These are phyloP conservation scores for Allium cepa DNA, from an alignment of 106 monocot species.

Conservation along the genomic window DNA sequence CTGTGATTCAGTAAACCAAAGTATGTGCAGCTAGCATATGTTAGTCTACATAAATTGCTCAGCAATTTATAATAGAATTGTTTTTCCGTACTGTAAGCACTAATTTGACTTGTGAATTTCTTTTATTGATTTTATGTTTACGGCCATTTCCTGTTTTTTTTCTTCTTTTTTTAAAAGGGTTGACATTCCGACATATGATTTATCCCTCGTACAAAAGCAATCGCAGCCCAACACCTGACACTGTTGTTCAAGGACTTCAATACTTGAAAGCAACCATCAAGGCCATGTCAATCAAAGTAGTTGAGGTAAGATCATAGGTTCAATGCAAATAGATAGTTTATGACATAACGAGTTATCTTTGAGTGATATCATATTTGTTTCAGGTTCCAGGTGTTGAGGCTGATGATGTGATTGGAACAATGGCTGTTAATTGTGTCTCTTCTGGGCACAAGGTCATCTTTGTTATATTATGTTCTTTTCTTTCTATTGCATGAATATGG, in stretches of 20 bases:
- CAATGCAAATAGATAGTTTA: not conserved
- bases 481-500: too few relatives aligned
- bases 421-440: slow-evolving; percentile 82
- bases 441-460: slow-evolving; percentile 73
- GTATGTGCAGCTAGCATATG: too few relatives aligned
- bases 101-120: too few relatives aligned
- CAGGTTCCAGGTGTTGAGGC: slow-evolving; percentile 99
- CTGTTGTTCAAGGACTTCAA: slow-evolving; percentile 87
- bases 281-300: slow-evolving; percentile 96
- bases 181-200: slow-evolving; percentile 80
- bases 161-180: slow-evolving; percentile 37
- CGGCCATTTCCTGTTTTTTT: too few relatives aligned
- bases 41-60: too few relatives aligned
- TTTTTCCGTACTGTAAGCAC: too few relatives aligned
- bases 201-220: slow-evolving; percentile 87
- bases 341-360: too few relatives aligned
- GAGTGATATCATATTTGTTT: not conserved
- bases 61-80: too few relatives aligned
- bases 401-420: slow-evolving; percentile 98
- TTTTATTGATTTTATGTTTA: too few relatives aligned
- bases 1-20: too few relatives aligned
- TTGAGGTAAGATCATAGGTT: slow-evolving; percentile 58
- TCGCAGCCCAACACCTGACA: slow-evolving; percentile 93
- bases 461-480: not conserved
- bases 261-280: slow-evolving; percentile 97